Evolutionary conservation across 2,329 filamentous ascomycete genomes (phyloP).

Genomic region (Penicillium sp.): DNA sequence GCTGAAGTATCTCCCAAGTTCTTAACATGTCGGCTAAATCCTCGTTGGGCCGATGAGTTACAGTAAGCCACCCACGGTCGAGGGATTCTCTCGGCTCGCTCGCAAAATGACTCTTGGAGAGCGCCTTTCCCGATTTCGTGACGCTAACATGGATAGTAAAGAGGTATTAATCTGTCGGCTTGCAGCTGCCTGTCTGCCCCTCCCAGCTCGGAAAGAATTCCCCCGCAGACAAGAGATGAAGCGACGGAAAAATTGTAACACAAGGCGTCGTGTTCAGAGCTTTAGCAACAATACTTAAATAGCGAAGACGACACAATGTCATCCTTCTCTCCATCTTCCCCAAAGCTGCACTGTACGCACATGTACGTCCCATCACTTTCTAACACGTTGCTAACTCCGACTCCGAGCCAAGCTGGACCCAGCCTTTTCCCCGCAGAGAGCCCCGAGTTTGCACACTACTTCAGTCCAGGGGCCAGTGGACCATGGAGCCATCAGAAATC

Average conservation of each 20-base stretch:
- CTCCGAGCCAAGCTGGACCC: neutral
- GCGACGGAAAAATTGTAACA: conserved; percentile 21
- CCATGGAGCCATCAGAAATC: conserved; percentile 32
- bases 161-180: conserved; percentile 11
- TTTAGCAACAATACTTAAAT: conserved; percentile 11
- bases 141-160: conserved; percentile 4
- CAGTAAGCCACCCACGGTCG: neutral
- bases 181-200: conserved; percentile 9
- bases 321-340: neutral
- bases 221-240: conserved; percentile 11
- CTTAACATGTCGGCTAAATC: neutral
- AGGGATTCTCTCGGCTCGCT: neutral
- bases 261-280: conserved; percentile 1
- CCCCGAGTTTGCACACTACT: neutral
- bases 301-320: neutral
- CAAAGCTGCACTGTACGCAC: neutral
- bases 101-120: neutral
- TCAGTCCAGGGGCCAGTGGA: neutral
- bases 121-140: conserved; percentile 3
- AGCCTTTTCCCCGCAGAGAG: conserved; percentile 1
- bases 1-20: neutral
- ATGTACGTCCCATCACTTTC: neutral
- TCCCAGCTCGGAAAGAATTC: conserved; percentile 10
- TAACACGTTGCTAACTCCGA: neutral
- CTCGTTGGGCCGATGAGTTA: neutral